These are phyloP conservation scores for Hyparrhenia diplandra DNA, from an alignment of 176 grass and related monocot species.

Conservation along the genomic window DNA sequence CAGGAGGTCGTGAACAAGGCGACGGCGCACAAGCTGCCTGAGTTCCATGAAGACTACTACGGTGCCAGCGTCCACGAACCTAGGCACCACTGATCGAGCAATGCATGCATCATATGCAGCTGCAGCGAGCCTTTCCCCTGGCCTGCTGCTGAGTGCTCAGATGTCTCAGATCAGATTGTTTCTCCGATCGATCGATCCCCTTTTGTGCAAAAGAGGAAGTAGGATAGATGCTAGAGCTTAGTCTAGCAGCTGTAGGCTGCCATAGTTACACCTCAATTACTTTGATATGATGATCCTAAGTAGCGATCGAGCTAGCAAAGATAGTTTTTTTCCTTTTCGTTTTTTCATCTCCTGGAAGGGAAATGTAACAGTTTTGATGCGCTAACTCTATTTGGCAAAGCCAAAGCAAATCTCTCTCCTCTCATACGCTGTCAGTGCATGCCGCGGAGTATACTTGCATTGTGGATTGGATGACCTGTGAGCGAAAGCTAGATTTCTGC, in stretches of 20 bases:
- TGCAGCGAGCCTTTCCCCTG: no score
- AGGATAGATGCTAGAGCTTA: conserved; percentile 4
- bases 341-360: background rate
- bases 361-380: conserved; percentile 17
- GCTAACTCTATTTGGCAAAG: conserved; percentile 5
- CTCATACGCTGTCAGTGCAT: background rate
- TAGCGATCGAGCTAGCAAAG: background rate
- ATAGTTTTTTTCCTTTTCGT: background rate
- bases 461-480: no score
- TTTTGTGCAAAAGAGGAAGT: conserved; percentile 19
- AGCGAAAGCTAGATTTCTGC: background rate
- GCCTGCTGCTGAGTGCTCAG: no score
- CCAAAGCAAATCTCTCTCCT: background rate
- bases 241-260: conserved; percentile 15
- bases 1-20: conserved; percentile 19
- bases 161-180: background rate
- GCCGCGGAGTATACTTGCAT: background rate
- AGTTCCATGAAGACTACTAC: conserved; percentile 73
- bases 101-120: background rate
- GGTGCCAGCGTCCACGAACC: conserved; percentile 64
- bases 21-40: conserved; percentile 42
- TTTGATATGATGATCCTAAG: background rate
- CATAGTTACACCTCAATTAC: background rate
- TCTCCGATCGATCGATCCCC: background rate
- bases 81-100: conserved; percentile 60